phyloP scores from a whole-genome alignment of 768 basidiomycete genomes.

The Daedaleopsis sinensis region DNA sequence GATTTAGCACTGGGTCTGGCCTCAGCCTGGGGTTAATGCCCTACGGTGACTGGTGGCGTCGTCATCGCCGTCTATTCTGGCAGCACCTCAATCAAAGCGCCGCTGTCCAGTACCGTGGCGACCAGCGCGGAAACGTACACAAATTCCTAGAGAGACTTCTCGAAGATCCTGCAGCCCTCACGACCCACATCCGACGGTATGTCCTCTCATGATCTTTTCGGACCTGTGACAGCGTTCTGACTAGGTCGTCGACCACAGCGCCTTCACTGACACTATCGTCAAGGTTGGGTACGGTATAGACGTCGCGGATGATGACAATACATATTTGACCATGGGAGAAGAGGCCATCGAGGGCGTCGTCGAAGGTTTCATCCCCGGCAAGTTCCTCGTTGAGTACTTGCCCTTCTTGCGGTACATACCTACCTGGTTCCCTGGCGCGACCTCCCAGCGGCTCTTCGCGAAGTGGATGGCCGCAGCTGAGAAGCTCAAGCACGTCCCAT shows the following conservation, averaged over 20 bases:
- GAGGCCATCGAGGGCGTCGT: too few species aligned
- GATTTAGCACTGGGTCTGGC: conserved; percentile 9
- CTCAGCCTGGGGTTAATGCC: conserved; percentile 1
- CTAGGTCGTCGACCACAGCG: too few species aligned
- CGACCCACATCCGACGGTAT: conserved; percentile 10
- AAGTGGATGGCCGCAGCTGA: conserved; percentile 6
- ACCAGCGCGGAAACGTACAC: background rate
- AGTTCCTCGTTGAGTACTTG: conserved; percentile 29
- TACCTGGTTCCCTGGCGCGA: conserved; percentile 19
- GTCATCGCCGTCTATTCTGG: conserved; percentile 16
- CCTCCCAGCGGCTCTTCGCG: background rate
- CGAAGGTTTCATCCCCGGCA: conserved; percentile 21
- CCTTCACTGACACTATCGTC: too few species aligned
- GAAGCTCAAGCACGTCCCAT: too few species aligned
- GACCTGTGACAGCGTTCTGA: too few species aligned
- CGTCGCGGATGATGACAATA: too few species aligned
- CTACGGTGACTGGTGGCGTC: conserved; percentile 16
- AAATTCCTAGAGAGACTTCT: background rate
- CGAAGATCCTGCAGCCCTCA: background rate
- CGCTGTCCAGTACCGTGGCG: background rate
- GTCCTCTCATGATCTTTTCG: too few species aligned
- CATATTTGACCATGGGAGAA: too few species aligned
- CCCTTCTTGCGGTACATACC: conserved; percentile 24
- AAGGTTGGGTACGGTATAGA: too few species aligned
- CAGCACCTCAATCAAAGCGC: conserved; percentile 4